phyloP scores from a whole-genome alignment of 2,329 filamentous ascomycete species.

The Zelopaecilomyces penicillatus region DNA sequence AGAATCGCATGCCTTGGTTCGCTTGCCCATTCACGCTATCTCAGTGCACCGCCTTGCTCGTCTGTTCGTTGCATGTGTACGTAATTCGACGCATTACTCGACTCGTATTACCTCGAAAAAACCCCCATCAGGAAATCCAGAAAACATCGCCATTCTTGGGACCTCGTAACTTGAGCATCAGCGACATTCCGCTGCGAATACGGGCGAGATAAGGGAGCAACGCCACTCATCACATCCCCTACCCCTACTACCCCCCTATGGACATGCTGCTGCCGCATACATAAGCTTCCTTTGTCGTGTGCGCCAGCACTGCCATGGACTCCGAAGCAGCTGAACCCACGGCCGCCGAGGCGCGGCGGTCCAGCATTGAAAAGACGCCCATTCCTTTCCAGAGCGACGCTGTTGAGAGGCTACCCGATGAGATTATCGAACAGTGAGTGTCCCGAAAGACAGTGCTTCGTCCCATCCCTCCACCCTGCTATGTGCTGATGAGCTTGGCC shows the following conservation, averaged over 20 bases:
- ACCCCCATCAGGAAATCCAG: too few relatives aligned
- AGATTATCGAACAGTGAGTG: constrained; percentile 61
- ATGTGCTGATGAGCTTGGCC: not conserved
- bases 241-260: not conserved
- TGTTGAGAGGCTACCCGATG: constrained; percentile 54
- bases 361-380: constrained; percentile 26
- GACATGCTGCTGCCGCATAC: constrained; percentile 4
- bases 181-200: too few relatives aligned
- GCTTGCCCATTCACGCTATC: too few relatives aligned
- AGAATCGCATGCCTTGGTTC: too few relatives aligned
- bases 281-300: constrained; percentile 1
- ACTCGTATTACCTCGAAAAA: too few relatives aligned
- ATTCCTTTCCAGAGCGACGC: constrained; percentile 18
- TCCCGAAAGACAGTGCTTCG: too few relatives aligned
- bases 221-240: not conserved
- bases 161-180: too few relatives aligned
- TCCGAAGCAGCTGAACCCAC: constrained; percentile 15
- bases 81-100: too few relatives aligned
- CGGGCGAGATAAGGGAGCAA: too few relatives aligned
- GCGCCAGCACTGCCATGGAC: constrained; percentile 21
- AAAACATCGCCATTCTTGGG: too few relatives aligned
- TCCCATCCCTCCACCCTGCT: not conserved
- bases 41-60: too few relatives aligned
- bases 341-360: constrained; percentile 20
- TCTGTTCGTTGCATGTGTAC: too few relatives aligned